Evolutionary conservation across 1,284 basidiomycete genomes (phyloP), one percentile per base, ranked within the genome.

Genomic region (Schizophyllum amplum): DNA sequence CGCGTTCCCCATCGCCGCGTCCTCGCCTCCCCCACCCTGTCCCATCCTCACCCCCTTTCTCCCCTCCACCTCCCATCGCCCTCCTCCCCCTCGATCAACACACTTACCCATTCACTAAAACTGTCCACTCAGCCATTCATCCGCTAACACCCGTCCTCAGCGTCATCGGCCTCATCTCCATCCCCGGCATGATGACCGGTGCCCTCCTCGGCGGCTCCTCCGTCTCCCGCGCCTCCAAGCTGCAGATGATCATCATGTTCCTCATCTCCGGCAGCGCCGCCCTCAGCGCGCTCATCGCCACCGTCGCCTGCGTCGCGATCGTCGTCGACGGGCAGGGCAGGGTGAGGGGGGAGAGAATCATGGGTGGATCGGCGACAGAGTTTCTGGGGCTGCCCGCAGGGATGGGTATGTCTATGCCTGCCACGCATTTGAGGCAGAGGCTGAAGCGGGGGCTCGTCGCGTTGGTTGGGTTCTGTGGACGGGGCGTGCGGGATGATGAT

Each of bases 211-310:
- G 84, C 22, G 86, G 86, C 1, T 78, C 82, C 52, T 79, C 78
- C 42, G 83, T 88, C 57, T 76, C 84, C 54, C 86, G 87, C 65
- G 86, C 86, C 0, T 83, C 83, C 1, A 77, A 80, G 46, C 67
- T 88, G 21, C 86, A 88, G 65, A 87, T 86, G 82, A 79, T 87
- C 59, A 84, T 87, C 72, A 86, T 86, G 83, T 87, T 87, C 69
- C 84, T 87, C 80, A 84, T 88, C 54, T 79, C 81, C 4, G 81
- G 84, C 0, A 76, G 77, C 55, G 80, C 80, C 0, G 78, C 80
- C 3, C 74, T 87, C 52, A 74, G 77, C 17, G 72, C 78, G 24
- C 80, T 83, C 59, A 65, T 74, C 25, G 75, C 78, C 2, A 81
- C 80, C 20, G 68, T 78, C 55, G 69, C 13, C 33, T 42, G 33